Base-by-base conservation (phyloP, 192 early-diverging fungal species). In the Allomyces arbusculus region DNA sequence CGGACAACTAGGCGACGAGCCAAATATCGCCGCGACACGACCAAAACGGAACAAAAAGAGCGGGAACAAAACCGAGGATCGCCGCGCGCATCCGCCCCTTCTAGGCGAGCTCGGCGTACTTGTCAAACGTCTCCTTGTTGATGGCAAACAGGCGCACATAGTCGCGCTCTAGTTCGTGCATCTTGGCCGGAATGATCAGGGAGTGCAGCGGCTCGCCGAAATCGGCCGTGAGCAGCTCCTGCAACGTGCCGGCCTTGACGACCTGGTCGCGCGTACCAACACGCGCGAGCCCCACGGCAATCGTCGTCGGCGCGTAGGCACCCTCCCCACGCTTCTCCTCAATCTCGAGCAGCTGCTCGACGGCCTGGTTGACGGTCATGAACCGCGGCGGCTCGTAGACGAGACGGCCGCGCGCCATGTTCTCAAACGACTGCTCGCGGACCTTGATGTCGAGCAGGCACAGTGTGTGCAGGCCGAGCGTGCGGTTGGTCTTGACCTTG, bases 361-460 rank as follows among this genome's bases (percentile, higher is more conserved):
- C 81, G n/a, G 89, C 89, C 68, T 86, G 83, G 77, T 95, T 94
- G 66, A 95, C 82, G 12, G 90, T 90, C 95, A 99, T 99, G 80
- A 84, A 99, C 62, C 95, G 84, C 67, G 95, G 95, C 16, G 94
- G 91, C 76, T 99, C 95, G 75, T 91, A 99, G 67, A 99, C 92
- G 75, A 81, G 84, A 45, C 91, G 80, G 40, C 91, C 89, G 50
- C 89, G 75, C 44, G 92, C 91, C 84, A 99, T 81, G 75, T 96
- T 97, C 76, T 98, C 95, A 50, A 91, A 80, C 63, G 82, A 85
- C 74, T 95, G 95, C 78, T 98, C 95, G 73, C 95, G 93, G 40
- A 98, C 95, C 77, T 98, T 98, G 79, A 98, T 98, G 76, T 98
- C 94, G 63, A 95, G 80, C 67, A 99, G 74, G 71, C 91, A 94